A percentile compares a stretch with the other conserved stretches of the same genome.
phyloP scores from a whole-genome alignment of 2,329 filamentous ascomycete species.

The Cryphonectria parasitica region DNA sequence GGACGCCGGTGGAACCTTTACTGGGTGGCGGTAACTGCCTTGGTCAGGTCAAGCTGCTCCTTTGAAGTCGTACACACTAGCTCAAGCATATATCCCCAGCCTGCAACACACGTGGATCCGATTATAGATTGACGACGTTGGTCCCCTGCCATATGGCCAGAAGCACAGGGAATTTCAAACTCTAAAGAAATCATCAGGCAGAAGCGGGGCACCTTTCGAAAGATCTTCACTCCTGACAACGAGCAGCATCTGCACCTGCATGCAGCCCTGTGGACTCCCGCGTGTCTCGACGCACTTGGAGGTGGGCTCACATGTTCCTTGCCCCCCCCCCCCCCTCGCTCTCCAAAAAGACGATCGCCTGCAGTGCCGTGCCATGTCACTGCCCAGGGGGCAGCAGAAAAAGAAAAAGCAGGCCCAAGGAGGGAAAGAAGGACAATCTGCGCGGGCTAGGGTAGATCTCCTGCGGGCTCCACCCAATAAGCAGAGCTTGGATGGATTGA shows the following conservation, averaged over 20 bases:
- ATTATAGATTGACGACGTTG: not conserved
- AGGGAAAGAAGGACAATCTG: not conserved
- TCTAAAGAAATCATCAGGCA: not conserved
- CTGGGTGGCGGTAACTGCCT: not conserved
- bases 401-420: not conserved
- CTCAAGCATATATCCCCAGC: not conserved
- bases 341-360: not conserved
- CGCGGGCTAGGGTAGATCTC: constrained; percentile 3
- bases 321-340: too few relatives aligned
- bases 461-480: constrained; percentile 23
- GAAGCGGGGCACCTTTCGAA: not conserved
- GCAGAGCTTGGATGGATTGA: constrained; percentile 21
- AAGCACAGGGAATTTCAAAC: not conserved
- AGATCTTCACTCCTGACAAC: constrained; percentile 4
- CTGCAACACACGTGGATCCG: not conserved
- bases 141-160: not conserved
- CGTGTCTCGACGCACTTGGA: not conserved
- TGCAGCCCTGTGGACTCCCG: constrained; percentile 17
- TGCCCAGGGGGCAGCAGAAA: not conserved
- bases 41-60: not conserved
- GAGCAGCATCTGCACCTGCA: not conserved
- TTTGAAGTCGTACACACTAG: not conserved
- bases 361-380: constrained; percentile 3
- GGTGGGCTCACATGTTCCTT: not conserved
- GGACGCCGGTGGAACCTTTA: not conserved